These are phyloP conservation scores for Ascosphaera pollenicola DNA, from an alignment of 2,329 filamentous ascomycete genomes.

Conservation along the genomic window DNA sequence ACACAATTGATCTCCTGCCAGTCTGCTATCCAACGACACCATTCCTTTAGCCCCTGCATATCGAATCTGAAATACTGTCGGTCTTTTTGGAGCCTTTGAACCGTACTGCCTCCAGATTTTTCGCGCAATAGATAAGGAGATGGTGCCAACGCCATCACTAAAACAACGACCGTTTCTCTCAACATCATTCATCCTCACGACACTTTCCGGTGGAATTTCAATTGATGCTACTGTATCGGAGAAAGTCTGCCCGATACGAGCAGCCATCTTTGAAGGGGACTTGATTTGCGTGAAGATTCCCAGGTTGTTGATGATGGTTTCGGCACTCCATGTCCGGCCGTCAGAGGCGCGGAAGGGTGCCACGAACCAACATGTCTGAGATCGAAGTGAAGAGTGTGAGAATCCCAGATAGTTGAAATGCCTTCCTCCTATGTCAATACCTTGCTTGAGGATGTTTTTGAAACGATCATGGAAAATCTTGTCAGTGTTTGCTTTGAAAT, in stretches of 20 bases:
- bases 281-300: slow-evolving; percentile 30
- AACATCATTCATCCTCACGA: slow-evolving; percentile 10
- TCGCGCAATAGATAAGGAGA: slow-evolving; percentile 37
- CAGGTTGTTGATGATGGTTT: slow-evolving; percentile 21
- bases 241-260: slow-evolving; percentile 43
- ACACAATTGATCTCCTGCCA: slow-evolving; percentile 35
- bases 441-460: slow-evolving; percentile 31
- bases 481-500: slow-evolving; percentile 26
- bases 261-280: slow-evolving; percentile 35
- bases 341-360: slow-evolving; percentile 21
- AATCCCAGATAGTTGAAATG: slow-evolving; percentile 50
- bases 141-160: slow-evolving; percentile 58
- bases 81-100: slow-evolving; percentile 7
- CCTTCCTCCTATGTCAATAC: slow-evolving; percentile 41
- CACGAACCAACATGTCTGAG: slow-evolving; percentile 44
- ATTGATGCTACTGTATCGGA: slow-evolving; percentile 51
- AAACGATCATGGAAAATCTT: slow-evolving; percentile 37
- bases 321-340: slow-evolving; percentile 12
- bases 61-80: slow-evolving; percentile 42
- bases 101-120: slow-evolving; percentile 31
- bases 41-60: slow-evolving; percentile 57
- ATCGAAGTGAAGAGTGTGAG: slow-evolving; percentile 54
- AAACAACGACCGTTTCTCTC: slow-evolving; percentile 36
- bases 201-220: slow-evolving; percentile 15
- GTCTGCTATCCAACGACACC: slow-evolving; percentile 42